Conservation (phyloP, 345 rosid species). For the Tarenaya hassleriana region DNA sequence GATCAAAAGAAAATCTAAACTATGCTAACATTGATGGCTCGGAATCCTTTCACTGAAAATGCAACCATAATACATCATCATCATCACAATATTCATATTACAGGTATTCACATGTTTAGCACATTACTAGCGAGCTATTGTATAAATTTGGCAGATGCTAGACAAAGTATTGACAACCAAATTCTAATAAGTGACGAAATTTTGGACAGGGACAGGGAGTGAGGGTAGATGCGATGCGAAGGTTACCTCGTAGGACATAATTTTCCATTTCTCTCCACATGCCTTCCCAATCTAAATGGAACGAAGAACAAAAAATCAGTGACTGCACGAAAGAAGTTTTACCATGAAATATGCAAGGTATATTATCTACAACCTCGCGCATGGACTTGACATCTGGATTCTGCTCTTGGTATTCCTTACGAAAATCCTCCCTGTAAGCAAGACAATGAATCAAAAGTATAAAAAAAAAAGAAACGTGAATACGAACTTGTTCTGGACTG, state of each 20-base stretch:
- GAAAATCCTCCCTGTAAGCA: slow-evolving; percentile 60
- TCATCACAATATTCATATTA: slow-evolving; percentile 8
- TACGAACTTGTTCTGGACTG: too few species aligned
- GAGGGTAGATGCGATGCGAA: too few species aligned
- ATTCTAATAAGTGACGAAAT: slow-evolving; percentile 11
- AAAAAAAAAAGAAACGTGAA: too few species aligned
- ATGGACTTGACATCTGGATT: slow-evolving; percentile 84
- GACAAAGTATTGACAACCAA: slow-evolving; percentile 1
- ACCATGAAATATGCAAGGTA: background rate
- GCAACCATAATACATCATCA: slow-evolving; percentile 12
- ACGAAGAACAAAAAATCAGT: slow-evolving; percentile 8
- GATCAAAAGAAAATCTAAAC: slow-evolving; percentile 4
- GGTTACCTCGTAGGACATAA: slow-evolving; percentile 72
- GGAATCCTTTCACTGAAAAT: background rate
- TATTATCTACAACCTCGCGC: slow-evolving; percentile 56
- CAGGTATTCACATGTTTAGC: background rate
- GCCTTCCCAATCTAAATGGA: slow-evolving; percentile 77
- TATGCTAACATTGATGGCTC: background rate
- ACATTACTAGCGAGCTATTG: background rate
- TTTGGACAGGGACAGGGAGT: background rate
- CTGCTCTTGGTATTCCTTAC: slow-evolving; percentile 79
- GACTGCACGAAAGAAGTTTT: slow-evolving; percentile 1
- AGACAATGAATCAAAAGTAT: slow-evolving; percentile 10
- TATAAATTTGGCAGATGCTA: background rate
- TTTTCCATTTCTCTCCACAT: slow-evolving; percentile 95